Evolutionary conservation across 331 rosid genomes (phyloP).

Genomic region (Rhamnella rubrinervis): DNA sequence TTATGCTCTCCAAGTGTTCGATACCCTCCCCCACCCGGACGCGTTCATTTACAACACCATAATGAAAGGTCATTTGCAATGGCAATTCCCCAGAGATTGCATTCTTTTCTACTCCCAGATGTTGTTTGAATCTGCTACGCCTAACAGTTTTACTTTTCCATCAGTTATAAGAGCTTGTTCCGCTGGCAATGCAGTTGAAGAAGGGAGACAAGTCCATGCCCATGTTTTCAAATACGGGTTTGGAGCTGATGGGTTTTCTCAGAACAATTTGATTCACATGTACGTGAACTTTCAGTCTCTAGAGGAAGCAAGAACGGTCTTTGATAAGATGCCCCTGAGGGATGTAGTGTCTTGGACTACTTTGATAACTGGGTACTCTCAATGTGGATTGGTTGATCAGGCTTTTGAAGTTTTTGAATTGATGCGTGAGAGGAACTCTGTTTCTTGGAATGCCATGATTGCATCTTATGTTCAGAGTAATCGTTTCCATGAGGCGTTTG

Average conservation of each 20-base stretch:
- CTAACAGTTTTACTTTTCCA: conserved; percentile 61
- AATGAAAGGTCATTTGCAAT: conserved; percentile 40
- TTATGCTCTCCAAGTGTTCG: conserved; percentile 55
- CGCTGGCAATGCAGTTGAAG: conserved; percentile 13
- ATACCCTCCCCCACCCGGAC: conserved; percentile 49
- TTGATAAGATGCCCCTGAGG: conserved; percentile 36
- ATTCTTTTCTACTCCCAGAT: conserved; percentile 45
- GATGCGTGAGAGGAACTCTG: conserved; percentile 51
- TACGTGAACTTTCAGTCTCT: conserved; percentile 41
- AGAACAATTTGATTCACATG: conserved; percentile 45
- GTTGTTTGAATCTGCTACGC: conserved; percentile 40
- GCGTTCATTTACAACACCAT: conserved; percentile 61
- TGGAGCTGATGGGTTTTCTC: conserved; percentile 35
- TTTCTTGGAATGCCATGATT: conserved; percentile 72
- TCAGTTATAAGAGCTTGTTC: conserved; percentile 45
- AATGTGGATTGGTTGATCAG: conserved; percentile 43
- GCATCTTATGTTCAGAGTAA: conserved; percentile 47
- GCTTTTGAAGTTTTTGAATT: conserved; percentile 48
- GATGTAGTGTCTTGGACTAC: conserved; percentile 63
- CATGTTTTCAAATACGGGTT: conserved; percentile 58
- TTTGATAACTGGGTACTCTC: conserved; percentile 54
- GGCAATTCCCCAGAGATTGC: conserved; percentile 28
- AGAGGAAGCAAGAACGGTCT: conserved; percentile 49
- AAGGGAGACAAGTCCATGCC: conserved; percentile 54
- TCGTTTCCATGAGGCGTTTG: conserved; percentile 55